These are phyloP conservation scores for Salvia miltiorrhiza DNA, from an alignment of 257 asterid species.

Conservation along the genomic window DNA sequence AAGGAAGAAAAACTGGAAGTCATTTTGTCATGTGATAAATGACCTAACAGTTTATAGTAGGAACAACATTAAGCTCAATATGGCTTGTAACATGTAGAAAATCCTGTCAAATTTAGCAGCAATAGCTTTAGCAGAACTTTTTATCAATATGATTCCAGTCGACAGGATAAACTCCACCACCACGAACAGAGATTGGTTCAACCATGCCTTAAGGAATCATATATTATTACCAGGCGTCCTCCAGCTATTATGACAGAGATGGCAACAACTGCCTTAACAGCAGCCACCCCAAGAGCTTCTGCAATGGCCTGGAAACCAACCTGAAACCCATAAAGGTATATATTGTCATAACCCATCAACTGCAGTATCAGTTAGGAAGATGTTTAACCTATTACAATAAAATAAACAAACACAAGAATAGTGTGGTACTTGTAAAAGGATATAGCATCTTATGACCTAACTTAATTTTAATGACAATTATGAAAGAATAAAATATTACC, in stretches of 20 bases:
- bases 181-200: too few relatives aligned
- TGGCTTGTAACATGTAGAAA: neutral
- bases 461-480: too few relatives aligned
- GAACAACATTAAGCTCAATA: constrained; percentile 2
- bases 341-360: constrained; percentile 14
- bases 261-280: constrained; percentile 96
- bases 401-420: neutral
- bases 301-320: constrained; percentile 96
- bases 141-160: neutral
- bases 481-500: too few relatives aligned
- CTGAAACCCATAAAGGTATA: constrained; percentile 37
- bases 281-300: constrained; percentile 99
- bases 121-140: neutral
- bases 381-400: neutral
- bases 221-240: constrained; percentile 73
- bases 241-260: constrained; percentile 97
- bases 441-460: neutral
- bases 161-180: neutral
- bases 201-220: constrained; percentile 1
- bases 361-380: constrained; percentile 4
- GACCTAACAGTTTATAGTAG: constrained; percentile 4
- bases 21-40: constrained; percentile 1
- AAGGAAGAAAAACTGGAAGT: constrained; percentile 20
- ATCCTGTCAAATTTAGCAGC: neutral
- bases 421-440: constrained; percentile 2